Base-by-base conservation (phyloP, 306 rosid species). In the Prunus dulcis region DNA sequence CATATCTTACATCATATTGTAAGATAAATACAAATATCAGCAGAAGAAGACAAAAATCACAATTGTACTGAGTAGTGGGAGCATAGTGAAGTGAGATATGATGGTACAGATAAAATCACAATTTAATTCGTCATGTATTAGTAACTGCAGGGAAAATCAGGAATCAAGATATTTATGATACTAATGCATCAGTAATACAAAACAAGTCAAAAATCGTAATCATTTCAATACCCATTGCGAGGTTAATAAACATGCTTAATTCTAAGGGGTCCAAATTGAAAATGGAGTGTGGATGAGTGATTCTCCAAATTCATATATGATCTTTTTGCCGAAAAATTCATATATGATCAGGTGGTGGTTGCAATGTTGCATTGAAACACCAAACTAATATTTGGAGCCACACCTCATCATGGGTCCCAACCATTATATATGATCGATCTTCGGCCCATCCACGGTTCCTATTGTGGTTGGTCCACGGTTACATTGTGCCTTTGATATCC, bases 391-490 rank as follows among this genome's bases (percentile, higher is more conserved):
- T 32, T n/a, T 28, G 23, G 55, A 63, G 27, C 63, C 73, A 43
- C 51, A 62, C 60, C 56, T 74, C 74, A 43, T 51, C 25, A 14
- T 52, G 78, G 79, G 83, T 76, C 86, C 81, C 80, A 64, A 57
- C 76, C 81, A 64, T 58, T 67, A 68, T 41, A 49, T 51, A 52
- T 12, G 25, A 72, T 41, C 12, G 52, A 49, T 71, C n/a, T 45
- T 71, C 43, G 84, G 73, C 67, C 41, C 66, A 43, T 20, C 25
- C 64, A 80, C 27, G 83, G 69, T 46, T 70, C 76, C 76, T 12
- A 64, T 28, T 64, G 78, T 69, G 84, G 78, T 74, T 45, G 76
- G 75, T 80, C 75, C 90, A 79, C 82, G 79, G 82, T 25, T 57
- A 43, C n/a, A 18, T 18, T 17, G 69, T 71, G 77, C 55, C 62